phyloP scores from a whole-genome alignment of 2,329 filamentous ascomycete genomes.

The Fusarium bulbicola region DNA sequence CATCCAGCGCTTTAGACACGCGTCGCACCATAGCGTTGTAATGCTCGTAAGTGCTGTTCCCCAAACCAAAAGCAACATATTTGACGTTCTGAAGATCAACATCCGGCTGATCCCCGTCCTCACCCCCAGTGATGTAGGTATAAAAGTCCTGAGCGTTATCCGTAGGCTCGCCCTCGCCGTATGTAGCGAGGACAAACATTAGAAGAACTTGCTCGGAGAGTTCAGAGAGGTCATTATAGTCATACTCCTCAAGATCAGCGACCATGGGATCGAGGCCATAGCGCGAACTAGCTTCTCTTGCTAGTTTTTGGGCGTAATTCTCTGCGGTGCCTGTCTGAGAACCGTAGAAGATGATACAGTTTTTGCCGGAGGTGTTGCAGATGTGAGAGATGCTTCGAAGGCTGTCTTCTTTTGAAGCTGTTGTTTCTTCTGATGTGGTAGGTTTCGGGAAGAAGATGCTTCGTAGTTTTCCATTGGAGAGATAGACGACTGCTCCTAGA shows the following conservation, averaged over 20 bases:
- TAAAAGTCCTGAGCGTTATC: neutral
- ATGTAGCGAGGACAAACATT: neutral
- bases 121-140: neutral
- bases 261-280: neutral
- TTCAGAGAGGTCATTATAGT: neutral
- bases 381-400: conserved; percentile 1
- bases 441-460: rapidly evolving
- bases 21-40: neutral
- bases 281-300: neutral
- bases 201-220: neutral
- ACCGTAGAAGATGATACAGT: neutral
- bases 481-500: neutral
- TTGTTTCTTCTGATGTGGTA: neutral
- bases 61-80: neutral
- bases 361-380: neutral
- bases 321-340: neutral
- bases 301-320: neutral
- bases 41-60: neutral
- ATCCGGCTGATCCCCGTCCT: neutral
- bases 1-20: neutral
- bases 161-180: neutral
- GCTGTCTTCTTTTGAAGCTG: neutral
- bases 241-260: neutral
- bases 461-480: neutral
- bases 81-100: neutral